Base-by-base conservation (phyloP, 2,329 filamentous ascomycete genomes). In the Teratosphaeria epicoccoides region DNA sequence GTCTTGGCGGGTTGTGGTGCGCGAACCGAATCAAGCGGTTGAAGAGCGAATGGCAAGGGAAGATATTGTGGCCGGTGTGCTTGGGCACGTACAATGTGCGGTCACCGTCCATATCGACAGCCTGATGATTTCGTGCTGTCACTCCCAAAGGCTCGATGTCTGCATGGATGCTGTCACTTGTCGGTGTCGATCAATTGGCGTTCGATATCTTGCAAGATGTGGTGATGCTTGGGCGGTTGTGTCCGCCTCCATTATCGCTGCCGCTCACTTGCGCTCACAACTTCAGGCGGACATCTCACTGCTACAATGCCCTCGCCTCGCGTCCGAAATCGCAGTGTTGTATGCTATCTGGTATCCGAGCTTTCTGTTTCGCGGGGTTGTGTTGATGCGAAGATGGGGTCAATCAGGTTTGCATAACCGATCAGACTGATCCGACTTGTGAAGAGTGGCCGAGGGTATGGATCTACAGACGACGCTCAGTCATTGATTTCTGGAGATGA, bases 1-100 rank as follows among this genome's bases (percentile, higher is more conserved):
- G 54, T 28, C 63, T 63, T 37, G 66, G 59, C 23, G 67, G 68
- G 24, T 45, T 58, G 11, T 61, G 61, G 53, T 65, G 61, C 10
- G 71, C 71, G 49, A 68, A 70, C 25, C 71, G 64, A 4, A 73
- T 61, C 12, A 74, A 60, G 20, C 70, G 63, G 55, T 64, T 66
- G 60, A 74, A 73, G 25, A 74, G 58, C 17, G 61, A 58, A 40
- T 63, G 60, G 55, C 58, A 61, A 23, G 65, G 65, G n/a, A 68
- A 55, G 40, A 65, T 59, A 47, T 59, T 58, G 14, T 43, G 55
- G 6, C 58, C 59, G 23, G 26, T 46, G 33, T 64, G 61, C 4
- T 14, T 46, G 45, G 52, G 45, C 50, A 59, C 57, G 47, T 60
- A 55, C 1, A 59, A 49, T 1, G 62, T 64, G 26, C 62, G 57